Conservation (phyloP, 768 basidiomycete genomes). For the Suillus fuscotomentosus region DNA sequence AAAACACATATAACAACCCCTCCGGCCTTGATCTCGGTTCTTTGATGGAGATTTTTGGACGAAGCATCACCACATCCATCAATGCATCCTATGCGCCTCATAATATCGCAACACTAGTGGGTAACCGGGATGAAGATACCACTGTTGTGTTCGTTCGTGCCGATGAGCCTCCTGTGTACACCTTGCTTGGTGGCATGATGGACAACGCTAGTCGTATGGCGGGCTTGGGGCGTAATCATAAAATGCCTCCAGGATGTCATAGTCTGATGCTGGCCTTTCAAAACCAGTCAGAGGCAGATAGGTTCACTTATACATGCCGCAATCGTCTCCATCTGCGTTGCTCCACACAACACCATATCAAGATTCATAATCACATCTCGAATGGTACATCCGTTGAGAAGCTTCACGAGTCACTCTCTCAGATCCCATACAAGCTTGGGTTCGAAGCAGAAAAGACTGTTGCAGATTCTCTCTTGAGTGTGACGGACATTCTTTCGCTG, state of each 20-base stretch:
- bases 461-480: slow-evolving; percentile 24
- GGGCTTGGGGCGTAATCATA: slow-evolving; percentile 24
- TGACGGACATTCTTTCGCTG: slow-evolving; percentile 18
- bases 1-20: slow-evolving; percentile 1
- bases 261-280: slow-evolving; percentile 30
- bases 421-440: slow-evolving; percentile 33
- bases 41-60: not conserved
- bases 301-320: slow-evolving; percentile 23
- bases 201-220: slow-evolving; percentile 4
- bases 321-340: slow-evolving; percentile 19
- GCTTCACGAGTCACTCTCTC: slow-evolving; percentile 20
- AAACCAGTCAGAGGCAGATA: slow-evolving; percentile 22
- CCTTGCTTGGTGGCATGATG: not conserved
- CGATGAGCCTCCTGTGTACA: slow-evolving; percentile 29
- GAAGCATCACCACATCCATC: not conserved
- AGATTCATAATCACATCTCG: not conserved
- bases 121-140: slow-evolving; percentile 7
- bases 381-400: not conserved
- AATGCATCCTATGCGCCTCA: slow-evolving; percentile 20
- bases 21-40: not conserved
- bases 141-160: slow-evolving; percentile 30
- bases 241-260: slow-evolving; percentile 28
- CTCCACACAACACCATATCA: not conserved
- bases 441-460: slow-evolving; percentile 39
- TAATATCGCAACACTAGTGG: slow-evolving; percentile 21